Conservation (phyloP, 441 rosid species). For the Croton laevigatus region DNA sequence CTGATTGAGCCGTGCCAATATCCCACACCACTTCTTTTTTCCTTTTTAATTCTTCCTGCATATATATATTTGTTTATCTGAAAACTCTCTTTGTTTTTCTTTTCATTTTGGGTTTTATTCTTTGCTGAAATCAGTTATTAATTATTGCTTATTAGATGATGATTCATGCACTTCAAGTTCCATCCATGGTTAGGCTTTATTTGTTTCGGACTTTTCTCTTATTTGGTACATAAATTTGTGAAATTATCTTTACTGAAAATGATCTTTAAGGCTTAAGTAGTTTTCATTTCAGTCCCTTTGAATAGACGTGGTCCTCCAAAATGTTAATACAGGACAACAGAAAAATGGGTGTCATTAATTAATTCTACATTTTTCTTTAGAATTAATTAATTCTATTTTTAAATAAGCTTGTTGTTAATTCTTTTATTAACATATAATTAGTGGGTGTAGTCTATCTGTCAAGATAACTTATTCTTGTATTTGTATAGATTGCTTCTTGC, state of each 20-base stretch:
- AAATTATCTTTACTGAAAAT: no score
- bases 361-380: no score
- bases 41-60: no score
- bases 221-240: not conserved
- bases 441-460: not conserved
- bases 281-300: not conserved
- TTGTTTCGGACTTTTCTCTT: not conserved
- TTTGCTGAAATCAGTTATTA: no score
- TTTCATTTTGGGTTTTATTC: no score
- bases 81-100: no score
- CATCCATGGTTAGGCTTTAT: not conserved
- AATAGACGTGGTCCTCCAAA: not conserved
- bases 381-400: no score
- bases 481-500: no score
- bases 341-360: not conserved
- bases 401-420: not conserved
- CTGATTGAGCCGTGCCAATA: conserved; percentile 95
- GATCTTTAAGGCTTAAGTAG: not conserved
- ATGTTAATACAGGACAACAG: not conserved
- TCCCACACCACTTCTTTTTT: conserved; percentile 15
- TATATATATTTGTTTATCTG: not conserved
- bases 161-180: no score
- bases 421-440: not conserved
- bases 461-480: not conserved
- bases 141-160: no score